Base-by-base conservation (phyloP, 352 stramenopile species). In the Plasmopara viticola region DNA sequence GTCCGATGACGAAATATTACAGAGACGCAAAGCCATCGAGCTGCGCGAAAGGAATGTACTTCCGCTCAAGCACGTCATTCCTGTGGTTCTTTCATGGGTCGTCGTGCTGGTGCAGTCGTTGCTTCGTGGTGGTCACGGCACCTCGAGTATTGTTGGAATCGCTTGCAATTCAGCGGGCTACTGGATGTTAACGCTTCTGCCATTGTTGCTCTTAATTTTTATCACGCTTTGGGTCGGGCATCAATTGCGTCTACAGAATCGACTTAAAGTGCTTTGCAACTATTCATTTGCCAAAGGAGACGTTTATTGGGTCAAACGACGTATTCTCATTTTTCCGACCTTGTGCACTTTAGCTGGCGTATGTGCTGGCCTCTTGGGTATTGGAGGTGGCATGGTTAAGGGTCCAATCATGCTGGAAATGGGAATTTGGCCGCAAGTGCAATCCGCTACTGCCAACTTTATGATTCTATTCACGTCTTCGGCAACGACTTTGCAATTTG, bases 371-470 rank as follows among this genome's bases (percentile, higher is more conserved):
- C 75, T 98, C 35, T 86, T 99, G 53, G 96, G 96, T 13, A 90
- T 98, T 15, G 96, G 95, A 42, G 96, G 95, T 38, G 96, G 95
- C 39, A 98, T 99, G 71, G 92, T 99, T 20, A 98, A 97, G 56
- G 94, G 95, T 0, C 95, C 96, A 0, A 83, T 98, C 47, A 98
- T 99, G 95, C 82, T 99, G 1, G 89, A 97, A 29, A 98, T 98
- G 87, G 95, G 95, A 13, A 90, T 98, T 20, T 67, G 97, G 20
- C 83, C 83, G 1, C 61, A 70, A 6, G 78, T 94, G 43, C 86
- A 96, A 29, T 95, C 84, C 5, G 92, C 93, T 17, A 97, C 94
- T 2, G 93, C 90, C 33, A 96, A 94, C 53, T 94, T 86, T 62
- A 94, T 94, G 83, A 90, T 94, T 43, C 53, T 94, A 7, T 94